Evolutionary conservation across 257 asterid species (phyloP).

Genomic region (Parsonsia alboflavescens): DNA sequence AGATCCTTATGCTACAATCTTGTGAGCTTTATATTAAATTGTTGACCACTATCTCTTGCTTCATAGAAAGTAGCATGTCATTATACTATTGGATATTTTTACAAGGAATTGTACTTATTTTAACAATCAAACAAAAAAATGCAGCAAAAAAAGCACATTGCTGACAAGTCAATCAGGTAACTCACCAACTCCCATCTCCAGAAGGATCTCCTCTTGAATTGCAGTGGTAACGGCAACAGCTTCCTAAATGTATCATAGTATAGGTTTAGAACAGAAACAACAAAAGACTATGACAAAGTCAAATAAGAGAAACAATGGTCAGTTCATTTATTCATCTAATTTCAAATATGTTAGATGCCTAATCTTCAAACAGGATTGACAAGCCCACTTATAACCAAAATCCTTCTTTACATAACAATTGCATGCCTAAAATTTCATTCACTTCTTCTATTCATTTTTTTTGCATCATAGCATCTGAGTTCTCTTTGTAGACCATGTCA

Average conservation of each 20-base stretch:
- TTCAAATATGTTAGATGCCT: not conserved
- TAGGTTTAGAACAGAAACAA: not conserved
- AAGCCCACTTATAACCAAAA: not conserved
- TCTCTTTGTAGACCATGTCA: not conserved
- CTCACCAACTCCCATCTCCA: slow-evolving; percentile 88
- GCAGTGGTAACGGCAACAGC: slow-evolving; percentile 80
- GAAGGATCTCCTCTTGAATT: slow-evolving; percentile 80
- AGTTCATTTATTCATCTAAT: not conserved
- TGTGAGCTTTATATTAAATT: not conserved
- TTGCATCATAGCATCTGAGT: not conserved
- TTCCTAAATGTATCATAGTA: slow-evolving; percentile 42
- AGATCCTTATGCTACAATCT: not conserved
- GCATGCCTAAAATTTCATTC: not conserved
- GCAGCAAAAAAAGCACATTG: not conserved
- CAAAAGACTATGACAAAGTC: not conserved
- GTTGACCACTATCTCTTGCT: not conserved
- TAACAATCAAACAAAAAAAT: not conserved
- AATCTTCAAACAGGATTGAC: not conserved
- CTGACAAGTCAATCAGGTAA: slow-evolving; percentile 7
- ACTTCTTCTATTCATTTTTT: not conserved
- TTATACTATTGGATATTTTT: not conserved
- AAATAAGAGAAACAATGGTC: slow-evolving; percentile 7
- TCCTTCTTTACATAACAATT: not conserved
- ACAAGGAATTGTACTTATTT: too few relatives aligned
- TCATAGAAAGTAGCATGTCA: slow-evolving; percentile 8